These are phyloP conservation scores for Fusarium piperis DNA, from an alignment of 2,329 filamentous ascomycete species.

Conservation along the genomic window DNA sequence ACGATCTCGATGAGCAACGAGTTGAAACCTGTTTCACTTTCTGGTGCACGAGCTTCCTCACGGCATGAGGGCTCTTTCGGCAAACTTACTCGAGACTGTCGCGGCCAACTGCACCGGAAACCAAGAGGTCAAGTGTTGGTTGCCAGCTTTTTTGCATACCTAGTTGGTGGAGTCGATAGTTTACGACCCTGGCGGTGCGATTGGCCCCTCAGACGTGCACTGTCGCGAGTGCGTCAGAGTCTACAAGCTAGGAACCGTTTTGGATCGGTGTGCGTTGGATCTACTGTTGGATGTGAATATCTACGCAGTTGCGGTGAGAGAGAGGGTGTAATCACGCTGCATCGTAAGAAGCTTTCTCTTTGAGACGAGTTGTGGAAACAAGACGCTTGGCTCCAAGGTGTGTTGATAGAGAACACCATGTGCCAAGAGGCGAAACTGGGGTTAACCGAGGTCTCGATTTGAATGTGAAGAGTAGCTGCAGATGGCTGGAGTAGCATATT, in stretches of 20 bases:
- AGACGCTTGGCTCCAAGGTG: not conserved
- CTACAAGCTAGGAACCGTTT: constrained; percentile 10
- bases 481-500: not conserved
- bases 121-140: not conserved
- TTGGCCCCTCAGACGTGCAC: constrained; percentile 19
- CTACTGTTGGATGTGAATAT: constrained; percentile 16
- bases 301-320: constrained; percentile 16
- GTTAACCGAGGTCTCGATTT: not conserved
- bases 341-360: not conserved
- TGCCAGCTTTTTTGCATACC: not conserved
- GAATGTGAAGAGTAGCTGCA: not conserved
- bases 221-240: constrained; percentile 22
- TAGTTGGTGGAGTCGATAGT: not conserved
- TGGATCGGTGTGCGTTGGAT: not conserved
- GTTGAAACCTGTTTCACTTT: constrained; percentile 21
- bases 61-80: not conserved
- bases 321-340: not conserved
- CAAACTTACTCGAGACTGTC: not conserved
- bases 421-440: not conserved
- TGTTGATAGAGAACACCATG: not conserved
- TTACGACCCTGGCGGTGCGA: constrained; percentile 11
- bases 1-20: constrained; percentile 9
- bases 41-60: not conserved
- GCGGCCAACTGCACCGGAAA: not conserved
- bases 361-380: not conserved